These are phyloP conservation scores for Brassica rapa DNA, from an alignment of 345 rosid species.

Conservation along the genomic window DNA sequence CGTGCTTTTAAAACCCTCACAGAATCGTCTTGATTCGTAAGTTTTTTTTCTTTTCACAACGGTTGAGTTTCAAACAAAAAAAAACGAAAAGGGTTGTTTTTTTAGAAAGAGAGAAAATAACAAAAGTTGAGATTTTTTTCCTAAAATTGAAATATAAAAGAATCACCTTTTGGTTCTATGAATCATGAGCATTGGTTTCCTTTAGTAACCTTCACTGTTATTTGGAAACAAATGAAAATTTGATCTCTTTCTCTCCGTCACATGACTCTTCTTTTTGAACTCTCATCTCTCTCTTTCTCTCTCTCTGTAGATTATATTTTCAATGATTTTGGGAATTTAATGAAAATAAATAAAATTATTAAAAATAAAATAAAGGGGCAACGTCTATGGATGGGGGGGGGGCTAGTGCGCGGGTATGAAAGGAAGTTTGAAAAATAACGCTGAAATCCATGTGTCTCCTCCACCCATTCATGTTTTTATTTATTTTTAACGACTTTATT, in stretches of 20 bases:
- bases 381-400: conserved; percentile 51
- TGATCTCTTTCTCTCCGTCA: conserved; percentile 25
- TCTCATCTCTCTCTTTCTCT: conserved; percentile 22
- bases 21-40: conserved; percentile 53
- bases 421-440: conserved; percentile 55
- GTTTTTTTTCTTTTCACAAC: conserved; percentile 6
- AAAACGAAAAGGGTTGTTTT: conserved; percentile 15
- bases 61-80: conserved; percentile 20
- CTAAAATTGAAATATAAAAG: conserved; percentile 12
- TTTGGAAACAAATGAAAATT: conserved; percentile 18
- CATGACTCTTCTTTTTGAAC: conserved; percentile 25
- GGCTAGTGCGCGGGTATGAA: conserved; percentile 67
- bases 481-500: neutral
- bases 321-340: neutral
- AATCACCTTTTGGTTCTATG: neutral
- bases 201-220: neutral
- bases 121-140: conserved; percentile 30
- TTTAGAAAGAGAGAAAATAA: neutral
- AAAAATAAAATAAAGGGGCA: conserved; percentile 37
- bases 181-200: conserved; percentile 28
- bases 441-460: conserved; percentile 57
- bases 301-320: neutral
- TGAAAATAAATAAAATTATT: neutral
- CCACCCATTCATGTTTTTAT: conserved; percentile 15
- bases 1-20: conserved; percentile 1